Base-by-base conservation (phyloP, 1,284 basidiomycete species). In the Tilletia caries region DNA sequence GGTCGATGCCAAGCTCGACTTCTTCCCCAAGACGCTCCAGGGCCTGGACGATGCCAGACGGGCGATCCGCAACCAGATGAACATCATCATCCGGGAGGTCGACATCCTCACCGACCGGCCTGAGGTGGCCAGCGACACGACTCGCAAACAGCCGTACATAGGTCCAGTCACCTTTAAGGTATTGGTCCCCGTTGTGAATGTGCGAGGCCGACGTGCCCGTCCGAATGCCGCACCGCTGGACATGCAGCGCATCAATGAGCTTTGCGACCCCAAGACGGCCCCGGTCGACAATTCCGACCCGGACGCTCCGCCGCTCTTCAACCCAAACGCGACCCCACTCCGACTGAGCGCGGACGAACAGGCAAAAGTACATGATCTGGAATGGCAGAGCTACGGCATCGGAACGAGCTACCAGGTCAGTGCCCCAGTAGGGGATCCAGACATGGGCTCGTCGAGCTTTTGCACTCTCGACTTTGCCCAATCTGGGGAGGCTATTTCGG, bases 401-500 rank as follows among this genome's bases (percentile, higher is more conserved):
- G 52, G 52, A 27, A 29, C 52, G 2, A 25, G 20, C n/a, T 54
- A 54, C 25, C 52, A 54, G 13, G 52, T 54, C 52, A 54, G 52
- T 23, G n/a, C 52, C 2, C 52, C 52, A 2, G 52, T 54, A 2
- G 52, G 52, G 2, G 52, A 54, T 13, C 52, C 20, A 23, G 52
- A 54, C 52, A 25, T 29, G 20, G 52, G 52, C 4, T 25, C 25
- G 3, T 29, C 25, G 5, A 18, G 18, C 52, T 54, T 54, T 13
- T 54, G 52, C 52, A 54, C 52, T 23, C 52, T 54, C 23, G 52
- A 54, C 52, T 54, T 54, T 29, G 52, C 52, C 13, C 52, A 54
- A 27, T 54, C 52, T 23, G 52, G 25, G 29, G 52, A 54, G 13
- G 20, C 29, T 12, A 12, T 54, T 4, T 54, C 52, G 13, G 52